phyloP scores from a whole-genome alignment of 225 moss, liverwort and hornwort species.

The Climacium dendroides region DNA sequence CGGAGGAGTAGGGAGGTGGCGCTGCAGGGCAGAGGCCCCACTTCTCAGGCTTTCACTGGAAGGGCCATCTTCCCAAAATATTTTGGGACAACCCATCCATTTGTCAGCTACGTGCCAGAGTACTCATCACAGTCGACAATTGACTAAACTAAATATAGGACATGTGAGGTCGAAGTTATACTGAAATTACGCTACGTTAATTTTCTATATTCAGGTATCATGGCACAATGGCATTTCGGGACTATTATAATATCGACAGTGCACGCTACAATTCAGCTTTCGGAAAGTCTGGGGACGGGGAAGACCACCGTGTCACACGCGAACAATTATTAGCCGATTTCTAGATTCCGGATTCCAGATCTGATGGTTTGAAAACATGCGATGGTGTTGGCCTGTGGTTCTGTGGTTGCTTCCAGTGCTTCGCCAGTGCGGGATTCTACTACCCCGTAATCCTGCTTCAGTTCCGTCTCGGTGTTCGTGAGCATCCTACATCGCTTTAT shows the following conservation, averaged over 20 bases:
- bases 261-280: neutral
- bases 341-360: neutral
- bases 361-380: neutral
- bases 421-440: neutral
- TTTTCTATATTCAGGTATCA: neutral
- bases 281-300: neutral
- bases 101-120: constrained; percentile 15
- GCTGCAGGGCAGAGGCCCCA: neutral
- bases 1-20: neutral
- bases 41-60: neutral
- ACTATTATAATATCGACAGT: neutral
- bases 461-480: neutral
- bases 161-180: neutral
- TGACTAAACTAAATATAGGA: neutral
- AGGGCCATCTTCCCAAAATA: constrained; percentile 5
- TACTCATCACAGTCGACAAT: neutral
- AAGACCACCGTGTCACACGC: neutral
- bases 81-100: constrained; percentile 3
- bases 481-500: neutral
- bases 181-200: neutral
- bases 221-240: neutral
- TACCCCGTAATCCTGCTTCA: neutral
- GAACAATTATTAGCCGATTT: constrained; percentile 1
- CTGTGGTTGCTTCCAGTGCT: neutral
- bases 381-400: neutral